Evolutionary conservation across 257 asterid species (phyloP).

Genomic region (Solanum lycopersicoides): DNA sequence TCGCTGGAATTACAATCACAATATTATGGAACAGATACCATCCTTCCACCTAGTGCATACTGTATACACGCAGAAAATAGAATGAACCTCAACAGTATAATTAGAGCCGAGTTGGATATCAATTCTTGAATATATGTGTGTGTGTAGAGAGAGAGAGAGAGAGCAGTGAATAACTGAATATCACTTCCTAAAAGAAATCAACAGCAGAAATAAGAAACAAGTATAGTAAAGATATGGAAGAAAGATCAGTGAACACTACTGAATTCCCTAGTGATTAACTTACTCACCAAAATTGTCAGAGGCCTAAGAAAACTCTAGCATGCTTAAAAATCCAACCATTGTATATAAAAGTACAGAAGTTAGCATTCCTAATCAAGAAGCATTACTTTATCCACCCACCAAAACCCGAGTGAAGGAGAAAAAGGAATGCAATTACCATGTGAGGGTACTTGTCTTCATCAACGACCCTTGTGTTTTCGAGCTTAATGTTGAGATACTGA

Average conservation of each 20-base stretch:
- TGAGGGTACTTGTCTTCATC: conserved; percentile 96
- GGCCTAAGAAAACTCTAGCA: not conserved
- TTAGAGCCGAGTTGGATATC: not conserved
- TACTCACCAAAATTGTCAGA: not conserved
- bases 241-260: not conserved
- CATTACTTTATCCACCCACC: not conserved
- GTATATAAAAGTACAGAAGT: not conserved
- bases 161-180: not conserved
- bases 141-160: not conserved
- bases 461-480: conserved; percentile 85
- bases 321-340: not conserved
- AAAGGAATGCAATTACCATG: conserved; percentile 40
- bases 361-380: not conserved
- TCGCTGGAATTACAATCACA: not conserved
- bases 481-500: conserved; percentile 93
- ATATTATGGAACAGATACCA: not conserved
- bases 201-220: not conserved
- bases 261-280: not conserved
- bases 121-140: not conserved
- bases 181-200: not conserved
- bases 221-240: not conserved
- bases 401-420: not conserved
- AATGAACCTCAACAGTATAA: not conserved
- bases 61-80: not conserved
- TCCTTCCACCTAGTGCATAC: not conserved